These are phyloP conservation scores for Pseudocercospora musae DNA, from an alignment of 2,329 filamentous ascomycete genomes.

Conservation along the genomic window DNA sequence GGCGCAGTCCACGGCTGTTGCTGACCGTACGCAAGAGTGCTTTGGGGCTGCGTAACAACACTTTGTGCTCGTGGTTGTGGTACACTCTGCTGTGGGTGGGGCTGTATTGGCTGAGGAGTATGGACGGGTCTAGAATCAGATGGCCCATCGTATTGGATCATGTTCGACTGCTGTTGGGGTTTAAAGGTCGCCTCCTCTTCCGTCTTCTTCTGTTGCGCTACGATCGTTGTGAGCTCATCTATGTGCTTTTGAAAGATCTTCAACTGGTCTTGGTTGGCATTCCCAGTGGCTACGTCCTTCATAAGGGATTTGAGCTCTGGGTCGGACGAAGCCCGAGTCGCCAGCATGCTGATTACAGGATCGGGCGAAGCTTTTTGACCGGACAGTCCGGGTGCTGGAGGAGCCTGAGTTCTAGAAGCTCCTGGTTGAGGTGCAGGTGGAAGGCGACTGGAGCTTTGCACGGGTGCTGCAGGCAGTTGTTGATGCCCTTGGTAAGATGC, in stretches of 20 bases:
- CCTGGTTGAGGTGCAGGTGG: conserved; percentile 14
- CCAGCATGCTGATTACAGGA: conserved; percentile 76
- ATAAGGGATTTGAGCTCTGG: conserved; percentile 71
- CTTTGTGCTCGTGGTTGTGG: conserved; percentile 6
- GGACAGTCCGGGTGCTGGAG: conserved; percentile 5
- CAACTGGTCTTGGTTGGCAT: conserved; percentile 68
- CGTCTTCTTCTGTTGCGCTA: conserved; percentile 41
- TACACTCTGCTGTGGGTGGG: not conserved
- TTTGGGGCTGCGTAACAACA: conserved; percentile 12
- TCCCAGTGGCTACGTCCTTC: conserved; percentile 76
- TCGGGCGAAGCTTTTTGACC: conserved; percentile 47
- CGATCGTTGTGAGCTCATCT: conserved; percentile 65
- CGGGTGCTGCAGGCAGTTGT: conserved; percentile 1
- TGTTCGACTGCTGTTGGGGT: conserved; percentile 14
- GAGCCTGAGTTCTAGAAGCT: conserved; percentile 4
- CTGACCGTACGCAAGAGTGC: conserved; percentile 13
- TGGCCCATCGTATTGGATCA: conserved; percentile 26
- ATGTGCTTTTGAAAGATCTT: conserved; percentile 77
- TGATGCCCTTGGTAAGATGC: conserved; percentile 15
- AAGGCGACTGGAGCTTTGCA: not conserved
- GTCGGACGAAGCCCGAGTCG: conserved; percentile 71
- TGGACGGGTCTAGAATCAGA: conserved; percentile 10
- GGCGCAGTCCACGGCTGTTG: conserved; percentile 27
- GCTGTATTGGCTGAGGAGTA: conserved; percentile 16
- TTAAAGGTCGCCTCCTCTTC: conserved; percentile 20